These are phyloP conservation scores for Lactifluus pinguis DNA, from an alignment of 768 basidiomycete genomes.

Conservation along the genomic window DNA sequence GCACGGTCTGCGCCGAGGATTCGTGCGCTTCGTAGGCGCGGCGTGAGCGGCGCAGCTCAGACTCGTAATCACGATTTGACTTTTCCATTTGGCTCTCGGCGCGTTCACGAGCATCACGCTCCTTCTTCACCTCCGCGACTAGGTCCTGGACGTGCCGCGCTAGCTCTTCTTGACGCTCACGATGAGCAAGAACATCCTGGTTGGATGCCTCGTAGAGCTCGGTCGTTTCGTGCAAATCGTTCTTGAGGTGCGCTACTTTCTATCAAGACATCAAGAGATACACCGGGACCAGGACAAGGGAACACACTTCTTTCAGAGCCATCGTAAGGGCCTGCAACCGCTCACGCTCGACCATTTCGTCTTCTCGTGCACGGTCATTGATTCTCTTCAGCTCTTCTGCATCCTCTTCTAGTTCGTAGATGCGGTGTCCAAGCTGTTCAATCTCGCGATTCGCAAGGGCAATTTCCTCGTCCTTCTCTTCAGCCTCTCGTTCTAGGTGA, in stretches of 20 bases:
- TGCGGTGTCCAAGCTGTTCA: conserved; percentile 64
- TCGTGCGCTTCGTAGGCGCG: conserved; percentile 65
- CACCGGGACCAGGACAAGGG: background rate
- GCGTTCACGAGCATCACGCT: conserved; percentile 47
- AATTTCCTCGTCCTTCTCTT: conserved; percentile 73
- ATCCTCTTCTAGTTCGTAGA: conserved; percentile 83
- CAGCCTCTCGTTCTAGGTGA: conserved; percentile 70
- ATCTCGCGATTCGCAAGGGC: conserved; percentile 66
- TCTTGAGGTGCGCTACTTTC: conserved; percentile 62
- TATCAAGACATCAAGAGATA: conserved; percentile 25
- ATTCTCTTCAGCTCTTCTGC: conserved; percentile 71
- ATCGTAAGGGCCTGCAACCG: conserved; percentile 54
- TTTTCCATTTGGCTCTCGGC: conserved; percentile 45
- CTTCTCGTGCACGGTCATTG: conserved; percentile 54
- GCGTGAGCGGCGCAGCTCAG: conserved; percentile 47
- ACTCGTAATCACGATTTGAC: conserved; percentile 56
- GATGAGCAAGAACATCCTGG: conserved; percentile 57
- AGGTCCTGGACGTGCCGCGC: conserved; percentile 66
- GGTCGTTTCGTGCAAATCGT: conserved; percentile 55
- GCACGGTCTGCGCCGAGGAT: conserved; percentile 51
- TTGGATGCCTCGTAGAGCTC: conserved; percentile 56
- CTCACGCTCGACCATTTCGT: conserved; percentile 64
- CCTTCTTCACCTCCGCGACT: conserved; percentile 49
- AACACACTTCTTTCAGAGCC: conserved; percentile 72
- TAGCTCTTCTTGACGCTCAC: conserved; percentile 68